A percentile compares a stretch with the other conserved stretches of the same genome.
Conservation (phyloP, 495 filamentous ascomycete genomes). For the Neurospora sublineolata region DNA sequence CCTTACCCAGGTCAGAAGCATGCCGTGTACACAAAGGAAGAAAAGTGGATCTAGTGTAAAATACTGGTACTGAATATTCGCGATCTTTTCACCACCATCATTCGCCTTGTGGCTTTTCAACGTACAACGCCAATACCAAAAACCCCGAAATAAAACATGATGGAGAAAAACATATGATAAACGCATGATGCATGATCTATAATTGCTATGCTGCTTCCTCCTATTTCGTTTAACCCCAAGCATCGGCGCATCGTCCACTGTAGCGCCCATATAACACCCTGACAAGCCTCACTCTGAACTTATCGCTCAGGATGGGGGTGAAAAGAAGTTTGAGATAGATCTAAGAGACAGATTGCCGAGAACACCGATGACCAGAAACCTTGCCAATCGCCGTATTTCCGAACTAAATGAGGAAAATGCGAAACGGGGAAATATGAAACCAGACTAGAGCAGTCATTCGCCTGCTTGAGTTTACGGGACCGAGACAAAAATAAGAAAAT, state of each 20-base stretch:
- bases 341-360: not conserved
- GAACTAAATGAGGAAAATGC: not conserved
- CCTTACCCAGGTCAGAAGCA: not conserved
- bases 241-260: not conserved
- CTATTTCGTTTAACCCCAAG: not conserved
- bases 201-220: not conserved
- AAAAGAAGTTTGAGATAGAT: not conserved
- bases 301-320: not conserved
- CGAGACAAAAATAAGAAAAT: not conserved
- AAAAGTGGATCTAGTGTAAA: not conserved
- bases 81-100: not conserved
- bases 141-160: not conserved
- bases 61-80: not conserved
- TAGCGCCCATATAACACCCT: not conserved
- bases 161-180: not conserved
- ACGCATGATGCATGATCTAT: not conserved
- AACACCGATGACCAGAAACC: not conserved
- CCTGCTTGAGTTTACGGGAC: not conserved
- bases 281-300: not conserved
- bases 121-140: not conserved
- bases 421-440: not conserved
- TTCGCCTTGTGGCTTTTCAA: not conserved
- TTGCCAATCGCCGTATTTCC: not conserved
- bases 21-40: not conserved
- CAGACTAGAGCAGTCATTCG: not conserved